phyloP scores from a whole-genome alignment of 2,329 filamentous ascomycete genomes.

The Graphilbum fragrans region DNA sequence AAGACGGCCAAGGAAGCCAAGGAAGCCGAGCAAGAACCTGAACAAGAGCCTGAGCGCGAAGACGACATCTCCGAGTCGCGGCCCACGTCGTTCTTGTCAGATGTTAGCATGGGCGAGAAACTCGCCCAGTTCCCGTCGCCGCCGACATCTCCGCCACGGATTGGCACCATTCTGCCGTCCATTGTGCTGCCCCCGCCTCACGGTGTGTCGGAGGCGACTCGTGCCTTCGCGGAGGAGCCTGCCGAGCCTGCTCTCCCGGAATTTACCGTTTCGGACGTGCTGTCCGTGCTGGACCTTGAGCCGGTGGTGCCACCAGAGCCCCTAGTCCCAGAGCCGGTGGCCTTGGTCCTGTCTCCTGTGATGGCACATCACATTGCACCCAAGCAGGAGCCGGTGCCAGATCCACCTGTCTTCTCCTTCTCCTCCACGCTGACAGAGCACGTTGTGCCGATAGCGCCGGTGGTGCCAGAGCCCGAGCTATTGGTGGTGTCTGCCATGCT shows the following conservation, averaged over 20 bases:
- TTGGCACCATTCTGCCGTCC: conserved; percentile 10
- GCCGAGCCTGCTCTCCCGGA: not conserved
- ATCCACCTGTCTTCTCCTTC: not conserved
- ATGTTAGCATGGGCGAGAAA: conserved; percentile 33
- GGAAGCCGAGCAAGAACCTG: not conserved
- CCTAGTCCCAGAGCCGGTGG: not conserved
- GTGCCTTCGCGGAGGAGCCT: no score
- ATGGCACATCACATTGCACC: no score
- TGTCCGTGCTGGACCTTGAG: conserved; percentile 7
- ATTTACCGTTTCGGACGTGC: conserved; percentile 6
- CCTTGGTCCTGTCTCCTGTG: not conserved
- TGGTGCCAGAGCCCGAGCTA: no score
- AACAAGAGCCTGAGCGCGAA: no score
- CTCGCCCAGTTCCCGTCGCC: conserved; percentile 43
- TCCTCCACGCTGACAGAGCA: not conserved
- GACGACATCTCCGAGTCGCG: conserved; percentile 5
- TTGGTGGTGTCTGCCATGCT: no score
- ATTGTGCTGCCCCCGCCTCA: conserved; percentile 17
- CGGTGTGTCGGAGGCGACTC: no score
- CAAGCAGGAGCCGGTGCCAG: no score
- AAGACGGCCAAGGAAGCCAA: not conserved
- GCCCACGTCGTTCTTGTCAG: conserved; percentile 7
- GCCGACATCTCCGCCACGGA: conserved; percentile 26
- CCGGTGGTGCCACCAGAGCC: not conserved
- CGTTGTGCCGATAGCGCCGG: not conserved